Base-by-base conservation (phyloP, 2,329 filamentous ascomycete genomes). In the Claviceps fusiformis region DNA sequence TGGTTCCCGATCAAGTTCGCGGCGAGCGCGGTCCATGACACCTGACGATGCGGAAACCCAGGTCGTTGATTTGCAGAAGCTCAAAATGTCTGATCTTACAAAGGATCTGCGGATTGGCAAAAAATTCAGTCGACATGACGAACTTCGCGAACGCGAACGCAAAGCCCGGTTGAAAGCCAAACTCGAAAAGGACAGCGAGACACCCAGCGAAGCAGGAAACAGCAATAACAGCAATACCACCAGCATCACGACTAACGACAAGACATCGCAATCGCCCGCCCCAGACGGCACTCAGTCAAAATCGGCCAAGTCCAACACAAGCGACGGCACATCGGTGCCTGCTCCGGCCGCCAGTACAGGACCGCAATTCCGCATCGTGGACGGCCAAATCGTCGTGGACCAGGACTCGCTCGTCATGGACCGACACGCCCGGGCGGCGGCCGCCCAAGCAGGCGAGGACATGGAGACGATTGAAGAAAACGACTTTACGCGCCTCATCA, bases 1-100 rank as follows among this genome's bases (percentile, higher is more conserved):
- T 44, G 50, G 62, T 50, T 57, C 61, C 33, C 60, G 61, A 6
- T 62, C 64, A 17, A 65, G 53, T 50, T 48, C 62, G 54, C 61
- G 72, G 58, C 61, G 68, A 47, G 69, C 73, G 54, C 74, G 79
- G 56, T 74, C 77, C 17, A 60, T 70, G 3, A 85, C 83, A 0
- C 83, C 84, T 1, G 81, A 85, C 54, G 80, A 84, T 59, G 80
- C 82, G 3, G 83, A 86, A 62, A 67, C 70, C 29, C 75, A 79
- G 56, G 68, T 78, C 58, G 83, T 92, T 54, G 85, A 90, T 63
- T 74, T 81, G 27, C 77, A 78, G 29, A 78, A 76, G 3, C 77
- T 87, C 31, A 87, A 81, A 54, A 89, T 93, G 82, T 79, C 77
- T 47, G 85, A 89, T 56, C 70, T 93, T 3, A 87, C 82, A 52